Base-by-base conservation (phyloP, 768 basidiomycete genomes). In the Tephrocybe sp. region DNA sequence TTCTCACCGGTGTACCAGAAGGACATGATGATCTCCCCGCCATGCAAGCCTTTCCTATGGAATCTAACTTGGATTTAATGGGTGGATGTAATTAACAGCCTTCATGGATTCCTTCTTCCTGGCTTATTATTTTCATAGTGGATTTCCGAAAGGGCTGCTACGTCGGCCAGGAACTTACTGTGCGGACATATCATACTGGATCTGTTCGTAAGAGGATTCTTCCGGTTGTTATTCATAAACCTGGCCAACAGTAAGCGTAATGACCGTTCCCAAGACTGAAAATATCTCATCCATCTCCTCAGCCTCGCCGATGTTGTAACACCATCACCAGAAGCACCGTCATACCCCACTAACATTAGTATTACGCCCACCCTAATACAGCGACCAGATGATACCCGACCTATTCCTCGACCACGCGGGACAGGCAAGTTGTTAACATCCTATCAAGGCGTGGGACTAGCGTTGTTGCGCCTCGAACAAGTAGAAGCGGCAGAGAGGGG, bases 141-240 rank as follows among this genome's bases (percentile, higher is more conserved):
- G 93, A 97, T 68, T 97, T 97, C 66, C 76, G 91, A 49, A 99
- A 99, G 70, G 97, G 97, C 2, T 99, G 97, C 63, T 98, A 97
- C 62, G 86, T 98, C 4, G 97, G 97, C 8, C 97, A 99, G 73
- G 97, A 98, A 61, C 75, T 98, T 33, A 97, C 94, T 0, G 94
- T 97, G 5, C 82, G 97, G 44, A 97, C 95, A 30, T 95, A 95
- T 66, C 93, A 97, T 64, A 97, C 88, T 5, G 97, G 97, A 10
- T 76, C 87, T 22, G 73, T 97, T 36, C 78, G 97, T 53, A 98
- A 97, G 66, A 83, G 97, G 11, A 88, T 94, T 25, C 69, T 93
- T 10, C 94, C 94, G 2, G 79, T 97, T n/a, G 56, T 71, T 2
- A 69, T 94, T 25, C 73, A 79, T 53, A 54, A 71, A 39, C 56